Conservation (phyloP, 805 yeast species). For the Wickerhamomyces chaumierensis region DNA sequence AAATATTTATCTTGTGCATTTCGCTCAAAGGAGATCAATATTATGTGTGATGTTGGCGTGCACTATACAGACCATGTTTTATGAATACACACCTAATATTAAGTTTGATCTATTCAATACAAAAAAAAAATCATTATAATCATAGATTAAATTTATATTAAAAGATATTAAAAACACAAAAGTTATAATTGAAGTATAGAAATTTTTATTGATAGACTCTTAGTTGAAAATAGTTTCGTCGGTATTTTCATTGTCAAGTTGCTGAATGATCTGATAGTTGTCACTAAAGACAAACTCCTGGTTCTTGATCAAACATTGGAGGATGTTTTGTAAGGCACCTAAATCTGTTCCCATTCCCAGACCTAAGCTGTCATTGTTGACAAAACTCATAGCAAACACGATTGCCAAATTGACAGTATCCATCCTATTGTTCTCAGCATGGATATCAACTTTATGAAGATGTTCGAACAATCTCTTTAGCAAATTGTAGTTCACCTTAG, state of each 20-base stretch:
- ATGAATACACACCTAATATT: too few species aligned
- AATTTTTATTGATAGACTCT: too few species aligned
- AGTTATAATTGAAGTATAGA: too few species aligned
- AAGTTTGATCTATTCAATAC: too few species aligned
- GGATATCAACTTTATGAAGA: constrained; percentile 54
- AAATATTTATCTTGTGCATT: too few species aligned
- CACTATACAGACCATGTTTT: too few species aligned
- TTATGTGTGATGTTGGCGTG: too few species aligned
- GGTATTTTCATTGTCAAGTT: background rate
- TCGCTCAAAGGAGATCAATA: too few species aligned
- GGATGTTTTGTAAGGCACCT: constrained; percentile 41
- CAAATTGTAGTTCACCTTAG: constrained; percentile 55
- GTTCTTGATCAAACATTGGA: constrained; percentile 34
- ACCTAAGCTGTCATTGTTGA: constrained; percentile 31
- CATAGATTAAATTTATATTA: too few species aligned
- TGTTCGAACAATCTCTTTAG: constrained; percentile 60
- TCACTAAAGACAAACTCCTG: constrained; percentile 24
- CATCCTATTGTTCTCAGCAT: constrained; percentile 70
- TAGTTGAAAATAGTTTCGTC: too few species aligned
- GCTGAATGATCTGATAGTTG: background rate
- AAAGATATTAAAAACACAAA: too few species aligned
- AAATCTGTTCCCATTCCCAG: constrained; percentile 36
- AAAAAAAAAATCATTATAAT: too few species aligned
- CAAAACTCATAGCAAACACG: constrained; percentile 63
- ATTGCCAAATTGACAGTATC: constrained; percentile 83